Conservation (phyloP, 805 yeast species). For the Teunomyces barrocoloradensis region DNA sequence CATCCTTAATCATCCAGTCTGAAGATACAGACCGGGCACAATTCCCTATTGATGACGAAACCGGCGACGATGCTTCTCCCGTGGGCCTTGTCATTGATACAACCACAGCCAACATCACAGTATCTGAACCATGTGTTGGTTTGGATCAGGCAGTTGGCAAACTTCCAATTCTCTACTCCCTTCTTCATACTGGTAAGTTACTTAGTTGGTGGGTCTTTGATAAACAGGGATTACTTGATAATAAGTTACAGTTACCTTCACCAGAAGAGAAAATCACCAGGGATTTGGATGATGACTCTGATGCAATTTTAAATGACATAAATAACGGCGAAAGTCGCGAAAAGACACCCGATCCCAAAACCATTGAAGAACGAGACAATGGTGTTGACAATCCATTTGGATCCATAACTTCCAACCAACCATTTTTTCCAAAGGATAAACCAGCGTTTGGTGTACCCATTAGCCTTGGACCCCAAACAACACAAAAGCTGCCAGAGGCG, state of each 20-base stretch:
- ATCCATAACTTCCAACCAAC: neutral
- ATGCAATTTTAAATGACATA: neutral
- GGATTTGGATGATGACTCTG: neutral
- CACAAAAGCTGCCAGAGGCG: neutral
- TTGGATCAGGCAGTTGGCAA: slow-evolving; percentile 54
- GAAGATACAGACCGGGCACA: slow-evolving; percentile 74
- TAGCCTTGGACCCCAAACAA: neutral
- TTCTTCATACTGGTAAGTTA: slow-evolving; percentile 63
- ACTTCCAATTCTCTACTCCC: slow-evolving; percentile 62
- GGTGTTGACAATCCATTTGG: slow-evolving; percentile 4
- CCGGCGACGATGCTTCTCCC: slow-evolving; percentile 67
- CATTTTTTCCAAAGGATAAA: neutral
- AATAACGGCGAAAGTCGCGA: neutral
- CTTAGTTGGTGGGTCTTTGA: slow-evolving; percentile 66
- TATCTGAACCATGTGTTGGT: slow-evolving; percentile 54
- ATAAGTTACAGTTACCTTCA: slow-evolving; percentile 16
- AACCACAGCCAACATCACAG: slow-evolving; percentile 35
- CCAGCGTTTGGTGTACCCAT: neutral
- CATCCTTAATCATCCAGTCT: slow-evolving; percentile 28
- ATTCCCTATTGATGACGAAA: slow-evolving; percentile 64
- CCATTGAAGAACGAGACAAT: neutral
- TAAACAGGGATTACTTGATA: slow-evolving; percentile 46
- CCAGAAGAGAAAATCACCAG: neutral
- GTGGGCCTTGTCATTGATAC: slow-evolving; percentile 69
- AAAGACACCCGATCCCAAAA: neutral